A percentile compares a stretch with the other conserved stretches of the same genome.
phyloP scores from a whole-genome alignment of 2,329 filamentous ascomycete species.

The Monosporascus sp. region DNA sequence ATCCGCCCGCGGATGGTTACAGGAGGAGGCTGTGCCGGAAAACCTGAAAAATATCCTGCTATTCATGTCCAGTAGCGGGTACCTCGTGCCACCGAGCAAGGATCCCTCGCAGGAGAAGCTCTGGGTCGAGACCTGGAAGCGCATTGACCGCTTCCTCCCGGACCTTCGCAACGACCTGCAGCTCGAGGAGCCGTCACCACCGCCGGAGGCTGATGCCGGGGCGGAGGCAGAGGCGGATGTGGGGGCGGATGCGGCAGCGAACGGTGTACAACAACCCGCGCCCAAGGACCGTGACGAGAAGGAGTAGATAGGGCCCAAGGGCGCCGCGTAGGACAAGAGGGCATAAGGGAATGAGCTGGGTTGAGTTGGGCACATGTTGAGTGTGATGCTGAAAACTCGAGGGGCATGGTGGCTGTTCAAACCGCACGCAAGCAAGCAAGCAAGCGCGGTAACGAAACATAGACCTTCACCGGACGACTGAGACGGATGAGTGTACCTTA shows the following conservation, averaged over 20 bases:
- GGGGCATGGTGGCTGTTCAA: no score
- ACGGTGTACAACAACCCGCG: no score
- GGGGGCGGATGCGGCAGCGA: neutral
- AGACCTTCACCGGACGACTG: no score
- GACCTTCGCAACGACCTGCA: constrained; percentile 53
- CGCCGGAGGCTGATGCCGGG: neutral
- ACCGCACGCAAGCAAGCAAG: no score
- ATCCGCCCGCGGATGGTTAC: constrained; percentile 8
- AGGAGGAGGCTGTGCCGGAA: constrained; percentile 94
- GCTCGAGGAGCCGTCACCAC: constrained; percentile 37
- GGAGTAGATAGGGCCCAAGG: no score
- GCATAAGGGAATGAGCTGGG: no score
- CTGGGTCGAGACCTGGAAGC: constrained; percentile 60
- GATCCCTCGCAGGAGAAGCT: constrained; percentile 51
- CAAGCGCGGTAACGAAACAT: no score
- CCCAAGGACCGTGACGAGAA: no score
- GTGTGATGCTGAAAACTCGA: no score
- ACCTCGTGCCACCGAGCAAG: constrained; percentile 65
- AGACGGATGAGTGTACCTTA: no score
- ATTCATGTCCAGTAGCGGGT: constrained; percentile 88
- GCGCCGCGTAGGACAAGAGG: no score
- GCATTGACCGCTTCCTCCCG: constrained; percentile 60
- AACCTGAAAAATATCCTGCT: constrained; percentile 93
- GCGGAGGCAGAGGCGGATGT: neutral
- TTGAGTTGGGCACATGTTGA: no score